A percentile compares a stretch with the other conserved stretches of the same genome.
phyloP scores from a whole-genome alignment of 1,284 basidiomycete species.

The Grifola frondosa region DNA sequence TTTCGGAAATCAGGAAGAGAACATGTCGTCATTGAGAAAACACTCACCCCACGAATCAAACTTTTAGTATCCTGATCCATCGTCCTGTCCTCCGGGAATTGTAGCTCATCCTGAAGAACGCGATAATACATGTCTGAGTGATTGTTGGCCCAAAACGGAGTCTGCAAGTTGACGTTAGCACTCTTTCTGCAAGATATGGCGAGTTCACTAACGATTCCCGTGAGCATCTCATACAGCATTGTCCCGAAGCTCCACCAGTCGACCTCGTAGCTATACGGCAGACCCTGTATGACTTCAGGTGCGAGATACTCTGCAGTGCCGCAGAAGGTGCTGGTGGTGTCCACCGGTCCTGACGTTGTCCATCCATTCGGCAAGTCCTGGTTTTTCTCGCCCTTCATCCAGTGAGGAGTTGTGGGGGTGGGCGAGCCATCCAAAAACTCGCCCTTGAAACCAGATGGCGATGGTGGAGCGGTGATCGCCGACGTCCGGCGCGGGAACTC shows the following conservation, averaged over 20 bases:
- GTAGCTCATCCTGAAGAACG: constrained; percentile 84
- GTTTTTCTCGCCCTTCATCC: constrained; percentile 65
- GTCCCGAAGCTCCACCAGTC: constrained; percentile 99
- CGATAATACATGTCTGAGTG: constrained; percentile 94
- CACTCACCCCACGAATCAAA: constrained; percentile 86
- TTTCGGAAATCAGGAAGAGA: constrained; percentile 17
- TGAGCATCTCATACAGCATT: constrained; percentile 95
- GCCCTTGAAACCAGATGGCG: constrained; percentile 50
- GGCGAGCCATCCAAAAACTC: constrained; percentile 50
- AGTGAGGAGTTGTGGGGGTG: constrained; percentile 57
- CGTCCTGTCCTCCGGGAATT: constrained; percentile 86
- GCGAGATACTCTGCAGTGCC: constrained; percentile 94
- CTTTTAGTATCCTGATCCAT: constrained; percentile 95
- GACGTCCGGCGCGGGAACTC: constrained; percentile 66
- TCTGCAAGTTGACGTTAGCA: constrained; percentile 47
- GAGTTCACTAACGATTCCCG: constrained; percentile 70
- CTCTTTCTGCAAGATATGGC: constrained; percentile 5
- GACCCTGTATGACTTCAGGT: constrained; percentile 90
- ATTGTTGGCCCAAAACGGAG: constrained; percentile 92
- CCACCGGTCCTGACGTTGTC: constrained; percentile 50
- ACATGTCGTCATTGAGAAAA: constrained; percentile 3
- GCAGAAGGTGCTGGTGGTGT: constrained; percentile 83
- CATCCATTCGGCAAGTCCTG: constrained; percentile 52
- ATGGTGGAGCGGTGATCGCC: constrained; percentile 51
- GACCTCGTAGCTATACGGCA: constrained; percentile 91